Evolutionary conservation across 2,329 filamentous ascomycete genomes (phyloP), one percentile per base, ranked within the genome.

Genomic region (Penicillium crustosum): DNA sequence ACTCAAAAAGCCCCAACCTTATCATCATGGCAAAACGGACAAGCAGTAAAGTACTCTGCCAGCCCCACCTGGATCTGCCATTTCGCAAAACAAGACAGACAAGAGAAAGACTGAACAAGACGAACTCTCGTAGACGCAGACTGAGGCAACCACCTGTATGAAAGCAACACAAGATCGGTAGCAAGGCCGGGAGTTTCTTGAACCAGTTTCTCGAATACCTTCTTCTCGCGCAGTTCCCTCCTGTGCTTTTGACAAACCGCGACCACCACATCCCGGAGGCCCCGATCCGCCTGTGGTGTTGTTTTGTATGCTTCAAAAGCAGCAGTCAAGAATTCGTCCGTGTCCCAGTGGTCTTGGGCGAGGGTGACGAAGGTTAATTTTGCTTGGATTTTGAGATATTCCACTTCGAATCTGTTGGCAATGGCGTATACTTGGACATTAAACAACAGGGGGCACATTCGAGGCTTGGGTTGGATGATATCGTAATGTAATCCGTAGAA

Each of bases 211-310:
- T 48, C 33, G 5, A 53, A 39, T 17, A 6, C 33, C 2, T 48
- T 17, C 8, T 23, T 53, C 33, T 38, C 23, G 4, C 51, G 51
- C 17, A 48, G 21, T 4, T 19, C 33, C 42, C 17, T 53, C n/a
- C 29, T 27, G 17, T 53, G 7, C 2, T 19, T 53, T n/a, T 53
- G 50, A 21, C 31, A 53, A 12, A 47, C 23, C 8, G 41, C 41
- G 1, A 53, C 59, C 10, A 55, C 52, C 13, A 51, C 19, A 31
- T 59, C 59, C 44, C 59, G 49, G 10, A 58, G 39, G 13, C 44
- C 56, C 10, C 56, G 56, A 29, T 58, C 56, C 3, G 15, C 25
- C 15, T 38, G n/a, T 17, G 33, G n/a, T 8, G 51, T 55, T 6
- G 33, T 44, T 19, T 13, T 49, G 33, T 50, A 58, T 42, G 25